Base-by-base conservation (phyloP, 129 eudicot genomes). In the Centrapalus pauciflorus region DNA sequence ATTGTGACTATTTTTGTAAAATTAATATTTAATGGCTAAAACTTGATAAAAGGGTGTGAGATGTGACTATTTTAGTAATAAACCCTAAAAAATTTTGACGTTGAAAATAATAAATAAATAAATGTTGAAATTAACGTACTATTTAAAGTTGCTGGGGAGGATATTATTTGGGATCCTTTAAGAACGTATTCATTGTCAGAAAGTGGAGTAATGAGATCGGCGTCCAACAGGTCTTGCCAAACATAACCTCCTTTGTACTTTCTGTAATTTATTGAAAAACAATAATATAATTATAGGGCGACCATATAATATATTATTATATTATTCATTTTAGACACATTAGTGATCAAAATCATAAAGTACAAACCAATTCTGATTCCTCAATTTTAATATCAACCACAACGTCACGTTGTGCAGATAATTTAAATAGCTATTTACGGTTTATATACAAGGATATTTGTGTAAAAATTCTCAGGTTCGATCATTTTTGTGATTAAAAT, bases 181-280 rank as follows among this genome's bases (percentile, higher is more conserved):
- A 90, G 97, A 41, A 90, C 88, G 66, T 86, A 90, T 61, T 90
- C 95, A 60, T 90, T 86, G 83, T 90, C 95, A 52, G 84, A 82
- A 35, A 83, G 66, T 7, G 95, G 97, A 72, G 95, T 85, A 6
- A 90, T 83, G 45, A 90, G 88, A 80, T 90, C 97, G 64, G 84
- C 88, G 67, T 90, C 94, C 50, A 83, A 29, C 70, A 90, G 69
- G 74, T 90, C 97, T 69, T 90, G 97, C 97, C 95, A 90, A 48
- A 90, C 83, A 80, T 77, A 90, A 4, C 90, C 88, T 38, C 76
- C 82, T 80, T 83, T 90, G 75, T 81, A 90, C 51, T 51, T 83
- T 82, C 97, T 90, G 65, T 66, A 55, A 46, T 45, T 38, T 54
- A 56, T 46, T 27, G 40, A 3, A 34, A 28, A 17, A 7, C 13